Percentiles rank a stretch among this genome's conserved stretches.
phyloP scores from a whole-genome alignment of 208 protist genomes.

The Acanthamoeba lenticulata region DNA sequence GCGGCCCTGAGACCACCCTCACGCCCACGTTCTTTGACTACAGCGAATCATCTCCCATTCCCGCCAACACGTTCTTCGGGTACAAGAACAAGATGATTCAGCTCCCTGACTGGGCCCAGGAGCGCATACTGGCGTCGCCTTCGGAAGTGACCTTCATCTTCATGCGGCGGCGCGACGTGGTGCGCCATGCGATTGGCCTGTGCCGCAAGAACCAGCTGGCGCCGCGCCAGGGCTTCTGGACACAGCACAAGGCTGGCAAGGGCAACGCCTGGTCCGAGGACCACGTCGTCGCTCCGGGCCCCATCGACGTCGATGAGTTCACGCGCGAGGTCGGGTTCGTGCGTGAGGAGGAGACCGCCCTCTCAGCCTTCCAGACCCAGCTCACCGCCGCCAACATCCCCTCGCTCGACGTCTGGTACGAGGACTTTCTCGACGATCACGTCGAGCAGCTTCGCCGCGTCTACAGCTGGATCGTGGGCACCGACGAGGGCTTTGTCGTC shows the following conservation, averaged over 20 bases:
- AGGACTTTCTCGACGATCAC: constrained; percentile 8
- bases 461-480: constrained; percentile 30
- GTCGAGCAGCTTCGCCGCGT: neutral
- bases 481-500: constrained; percentile 8
- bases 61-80: neutral
- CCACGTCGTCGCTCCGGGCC: neutral
- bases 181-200: neutral
- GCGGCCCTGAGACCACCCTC: constrained; percentile 4
- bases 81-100: constrained; percentile 37
- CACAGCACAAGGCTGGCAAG: neutral
- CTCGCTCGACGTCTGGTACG: neutral
- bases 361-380: neutral
- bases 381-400: neutral
- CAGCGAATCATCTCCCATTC: neutral
- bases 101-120: neutral
- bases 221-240: constrained; percentile 26
- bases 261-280: constrained; percentile 30
- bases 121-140: neutral
- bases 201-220: constrained; percentile 15
- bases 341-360: neutral
- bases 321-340: neutral
- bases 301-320: constrained; percentile 8
- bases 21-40: neutral
- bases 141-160: neutral
- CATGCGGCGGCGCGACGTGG: neutral